Percentiles rank a stretch among this genome's conserved stretches.
Evolutionary conservation across 495 filamentous ascomycete species (phyloP).

Genomic region (Xylona heveae): DNA sequence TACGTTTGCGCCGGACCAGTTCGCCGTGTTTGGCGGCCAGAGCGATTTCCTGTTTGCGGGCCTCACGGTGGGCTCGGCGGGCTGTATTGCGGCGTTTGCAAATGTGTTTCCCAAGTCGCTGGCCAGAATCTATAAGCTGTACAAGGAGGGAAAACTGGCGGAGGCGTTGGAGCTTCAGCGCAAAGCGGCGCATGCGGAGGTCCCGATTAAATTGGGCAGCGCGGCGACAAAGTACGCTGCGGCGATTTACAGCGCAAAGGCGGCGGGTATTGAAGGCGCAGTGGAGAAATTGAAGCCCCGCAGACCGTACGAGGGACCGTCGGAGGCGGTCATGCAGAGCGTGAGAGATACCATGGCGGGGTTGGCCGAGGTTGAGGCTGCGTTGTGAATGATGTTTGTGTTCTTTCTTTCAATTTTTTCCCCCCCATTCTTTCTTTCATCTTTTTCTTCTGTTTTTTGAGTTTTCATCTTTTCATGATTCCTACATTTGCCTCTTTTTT

Average conservation of each 20-base stretch:
- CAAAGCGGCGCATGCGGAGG: constrained; percentile 29
- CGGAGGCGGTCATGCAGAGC: constrained; percentile 23
- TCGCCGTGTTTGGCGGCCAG: constrained; percentile 47
- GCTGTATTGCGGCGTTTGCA: constrained; percentile 44
- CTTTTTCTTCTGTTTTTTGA: too few relatives aligned
- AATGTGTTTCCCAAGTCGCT: constrained; percentile 41
- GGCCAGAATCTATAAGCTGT: constrained; percentile 29
- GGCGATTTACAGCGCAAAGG: constrained; percentile 28
- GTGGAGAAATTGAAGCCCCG: constrained; percentile 32
- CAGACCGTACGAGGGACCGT: constrained; percentile 31
- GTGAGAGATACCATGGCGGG: constrained; percentile 27
- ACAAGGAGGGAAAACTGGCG: constrained; percentile 21
- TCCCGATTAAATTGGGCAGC: constrained; percentile 36
- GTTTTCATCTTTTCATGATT: too few relatives aligned
- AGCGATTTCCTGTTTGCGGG: constrained; percentile 49
- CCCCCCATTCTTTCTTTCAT: too few relatives aligned
- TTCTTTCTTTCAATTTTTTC: too few relatives aligned
- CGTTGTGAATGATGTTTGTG: constrained; percentile 3
- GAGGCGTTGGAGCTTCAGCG: constrained; percentile 35
- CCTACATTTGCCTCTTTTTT: too few relatives aligned
- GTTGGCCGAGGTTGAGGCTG: constrained; percentile 25
- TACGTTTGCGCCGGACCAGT: constrained; percentile 28
- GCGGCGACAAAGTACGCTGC: constrained; percentile 44
- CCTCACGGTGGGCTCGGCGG: constrained; percentile 32
- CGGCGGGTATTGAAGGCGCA: constrained; percentile 32